Percentiles rank a stretch among this genome's conserved stretches.
Conservation (phyloP, 2,329 filamentous ascomycete species). For the Capronia epimyces region DNA sequence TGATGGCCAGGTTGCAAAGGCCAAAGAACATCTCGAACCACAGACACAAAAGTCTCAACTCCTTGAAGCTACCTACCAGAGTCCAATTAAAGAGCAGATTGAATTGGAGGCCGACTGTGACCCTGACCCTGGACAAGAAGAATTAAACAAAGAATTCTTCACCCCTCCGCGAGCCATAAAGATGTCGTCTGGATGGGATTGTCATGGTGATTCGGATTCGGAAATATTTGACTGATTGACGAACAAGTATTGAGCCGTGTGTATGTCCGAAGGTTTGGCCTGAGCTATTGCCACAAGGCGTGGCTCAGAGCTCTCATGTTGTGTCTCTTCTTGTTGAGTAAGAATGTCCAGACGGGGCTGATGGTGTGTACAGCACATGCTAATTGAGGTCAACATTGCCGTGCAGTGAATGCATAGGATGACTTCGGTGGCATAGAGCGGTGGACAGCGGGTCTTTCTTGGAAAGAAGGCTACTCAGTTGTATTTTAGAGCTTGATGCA, state of each 20-base stretch:
- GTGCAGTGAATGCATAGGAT: no score
- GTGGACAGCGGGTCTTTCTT: no score
- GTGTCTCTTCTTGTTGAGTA: background rate
- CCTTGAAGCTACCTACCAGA: background rate
- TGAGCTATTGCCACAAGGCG: background rate
- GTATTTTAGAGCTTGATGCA: no score
- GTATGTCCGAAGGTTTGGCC: background rate
- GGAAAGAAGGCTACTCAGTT: no score
- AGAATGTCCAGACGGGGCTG: no score
- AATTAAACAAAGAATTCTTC: conserved; percentile 12
- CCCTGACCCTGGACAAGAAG: background rate
- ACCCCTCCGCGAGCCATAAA: background rate
- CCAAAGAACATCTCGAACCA: background rate
- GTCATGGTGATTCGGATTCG: background rate
- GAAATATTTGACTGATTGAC: background rate
- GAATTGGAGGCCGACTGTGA: conserved; percentile 3
- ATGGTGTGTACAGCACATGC: no score
- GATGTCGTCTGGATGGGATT: background rate
- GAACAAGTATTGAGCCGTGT: background rate
- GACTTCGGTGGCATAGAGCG: no score
- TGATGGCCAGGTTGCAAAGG: background rate
- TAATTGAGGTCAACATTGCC: no score
- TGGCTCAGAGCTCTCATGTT: background rate
- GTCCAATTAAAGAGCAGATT: conserved; percentile 10
- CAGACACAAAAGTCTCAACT: background rate